Conservation (phyloP, 768 basidiomycete species). For the Tylopilus intermedius region DNA sequence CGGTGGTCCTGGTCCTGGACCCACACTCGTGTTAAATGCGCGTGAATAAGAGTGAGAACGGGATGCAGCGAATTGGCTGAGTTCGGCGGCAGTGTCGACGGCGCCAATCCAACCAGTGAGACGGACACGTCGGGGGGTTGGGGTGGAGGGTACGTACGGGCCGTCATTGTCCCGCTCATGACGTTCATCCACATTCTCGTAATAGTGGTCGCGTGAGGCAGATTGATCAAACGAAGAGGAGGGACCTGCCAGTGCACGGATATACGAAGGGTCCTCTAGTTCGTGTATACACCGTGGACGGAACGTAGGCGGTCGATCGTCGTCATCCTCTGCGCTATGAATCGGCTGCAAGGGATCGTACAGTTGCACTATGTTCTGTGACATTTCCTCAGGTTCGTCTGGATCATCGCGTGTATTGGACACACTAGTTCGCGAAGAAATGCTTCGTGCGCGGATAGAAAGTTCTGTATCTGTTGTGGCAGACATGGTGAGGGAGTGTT, state of each 20-base stretch:
- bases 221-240: constrained; percentile 6
- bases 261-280: constrained; percentile 35
- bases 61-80: constrained; percentile 45
- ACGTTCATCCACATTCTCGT: not conserved
- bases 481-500: constrained; percentile 31
- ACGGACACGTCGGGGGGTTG: constrained; percentile 35
- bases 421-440: constrained; percentile 22
- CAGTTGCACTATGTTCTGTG: constrained; percentile 16
- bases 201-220: not conserved
- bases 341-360: constrained; percentile 24
- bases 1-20: not conserved
- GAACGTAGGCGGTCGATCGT: constrained; percentile 24
- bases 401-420: constrained; percentile 9
- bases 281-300: constrained; percentile 53
- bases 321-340: constrained; percentile 26
- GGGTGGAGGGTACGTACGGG: constrained; percentile 17
- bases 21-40: not conserved
- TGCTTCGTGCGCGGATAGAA: constrained; percentile 27
- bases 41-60: constrained; percentile 7
- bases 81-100: constrained; percentile 49
- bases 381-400: constrained; percentile 9
- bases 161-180: constrained; percentile 13
- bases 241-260: constrained; percentile 11
- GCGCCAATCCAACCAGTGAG: constrained; percentile 50
- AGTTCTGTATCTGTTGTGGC: constrained; percentile 32